Evolutionary conservation across 1,139 yeast species (phyloP).

Genomic region (Wickerhamomyces sp.): DNA sequence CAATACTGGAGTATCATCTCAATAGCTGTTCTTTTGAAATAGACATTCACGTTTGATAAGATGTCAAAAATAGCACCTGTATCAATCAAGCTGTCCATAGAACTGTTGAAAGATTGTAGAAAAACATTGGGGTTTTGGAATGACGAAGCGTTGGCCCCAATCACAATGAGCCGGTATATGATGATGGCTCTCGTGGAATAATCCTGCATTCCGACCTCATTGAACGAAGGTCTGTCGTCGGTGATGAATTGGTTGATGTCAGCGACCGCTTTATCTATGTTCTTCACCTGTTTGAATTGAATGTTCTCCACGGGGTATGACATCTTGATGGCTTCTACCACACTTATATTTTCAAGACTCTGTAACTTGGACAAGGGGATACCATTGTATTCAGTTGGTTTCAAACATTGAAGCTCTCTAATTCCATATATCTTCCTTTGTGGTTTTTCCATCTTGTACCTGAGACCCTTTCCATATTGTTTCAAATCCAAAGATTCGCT

Average conservation of each 20-base stretch:
- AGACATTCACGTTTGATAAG: slow-evolving; percentile 19
- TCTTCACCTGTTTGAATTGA: slow-evolving; percentile 18
- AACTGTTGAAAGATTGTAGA: slow-evolving; percentile 28
- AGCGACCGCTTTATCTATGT: slow-evolving; percentile 16
- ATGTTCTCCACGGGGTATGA: slow-evolving; percentile 6
- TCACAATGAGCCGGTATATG: slow-evolving; percentile 17
- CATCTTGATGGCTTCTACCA: slow-evolving; percentile 6
- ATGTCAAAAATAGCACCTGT: slow-evolving; percentile 31
- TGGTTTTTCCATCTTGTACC: background rate
- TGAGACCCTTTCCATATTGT: background rate
- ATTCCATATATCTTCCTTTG: slow-evolving; percentile 8
- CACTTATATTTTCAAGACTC: background rate
- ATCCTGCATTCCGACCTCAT: slow-evolving; percentile 5
- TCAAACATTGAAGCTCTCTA: slow-evolving; percentile 12
- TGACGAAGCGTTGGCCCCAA: slow-evolving; percentile 20
- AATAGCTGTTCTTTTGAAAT: slow-evolving; percentile 19
- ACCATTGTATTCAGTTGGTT: slow-evolving; percentile 14
- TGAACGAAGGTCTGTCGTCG: slow-evolving; percentile 1
- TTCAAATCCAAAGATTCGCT: background rate
- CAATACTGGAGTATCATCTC: slow-evolving; percentile 35
- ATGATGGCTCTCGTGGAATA: slow-evolving; percentile 14
- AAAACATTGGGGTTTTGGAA: slow-evolving; percentile 31
- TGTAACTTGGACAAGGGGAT: slow-evolving; percentile 6
- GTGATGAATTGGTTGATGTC: slow-evolving; percentile 16
- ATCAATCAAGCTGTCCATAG: slow-evolving; percentile 33